Evolutionary conservation across 352 stramenopile genomes (phyloP), one percentile per base, ranked within the genome.

Genomic region (Globisporangium middletonii): DNA sequence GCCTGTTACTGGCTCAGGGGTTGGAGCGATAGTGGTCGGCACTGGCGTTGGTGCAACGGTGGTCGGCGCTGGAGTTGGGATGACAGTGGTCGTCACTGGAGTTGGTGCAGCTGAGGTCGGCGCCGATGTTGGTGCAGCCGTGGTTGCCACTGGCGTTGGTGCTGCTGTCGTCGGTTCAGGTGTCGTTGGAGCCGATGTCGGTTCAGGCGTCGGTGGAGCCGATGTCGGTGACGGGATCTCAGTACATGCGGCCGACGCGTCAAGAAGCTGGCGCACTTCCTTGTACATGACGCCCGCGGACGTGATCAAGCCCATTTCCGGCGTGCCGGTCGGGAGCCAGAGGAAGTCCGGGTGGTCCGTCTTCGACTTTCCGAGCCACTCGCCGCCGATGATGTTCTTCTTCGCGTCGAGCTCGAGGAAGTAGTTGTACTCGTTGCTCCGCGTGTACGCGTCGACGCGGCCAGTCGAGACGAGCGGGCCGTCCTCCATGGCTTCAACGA

Each of bases 351-450:
- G 55, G 27, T 66, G 60, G n/a, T 66, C 54, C n/a, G 16, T 28
- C 33, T 56, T 44, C 26, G 60, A 64, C 6, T 46, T 47, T 38
- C 49, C 45, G 53, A 60, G n/a, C 59, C 59, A 65, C 60, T 66
- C 60, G 16, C 60, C 60, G 15, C 60, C 60, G 9, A 66, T 27
- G 27, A 64, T 64, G 47, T 57, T 63, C 27, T 66, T 58, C 35
- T 27, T 64, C 30, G 30, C 35, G 42, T 66, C 60, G 16, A 66
- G 56, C 30, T 66, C 60, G 8, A 66, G 42, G n/a, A 66, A 33
- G 49, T 66, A 66, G n/a, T 19, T 59, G 47, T 64, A 66, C 12
- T 41, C 47, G 18, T 42, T 42, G 35, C 47, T 59, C 4, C 23
- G 27, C 12, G 56, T 66, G 56, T 59, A 64, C 11, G 35, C n/a